Conservation (phyloP, 345 rosid species). For the Trapa incisa region DNA sequence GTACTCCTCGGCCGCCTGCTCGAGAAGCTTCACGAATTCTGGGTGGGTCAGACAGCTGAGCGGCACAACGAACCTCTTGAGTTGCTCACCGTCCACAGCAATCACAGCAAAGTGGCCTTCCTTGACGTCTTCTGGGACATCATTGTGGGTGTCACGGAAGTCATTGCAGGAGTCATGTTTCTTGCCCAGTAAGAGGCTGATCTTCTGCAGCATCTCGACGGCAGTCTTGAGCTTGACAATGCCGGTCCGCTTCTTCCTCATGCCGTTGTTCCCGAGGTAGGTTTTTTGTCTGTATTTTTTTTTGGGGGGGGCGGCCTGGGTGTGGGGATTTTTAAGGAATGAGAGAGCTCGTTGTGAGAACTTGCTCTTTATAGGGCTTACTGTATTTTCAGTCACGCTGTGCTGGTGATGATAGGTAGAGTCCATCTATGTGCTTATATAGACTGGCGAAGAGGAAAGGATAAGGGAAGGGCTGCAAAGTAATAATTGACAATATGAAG, state of each 20-base stretch:
- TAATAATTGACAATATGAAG: not conserved
- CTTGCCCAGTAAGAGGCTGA: slow-evolving; percentile 14
- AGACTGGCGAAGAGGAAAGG: not conserved
- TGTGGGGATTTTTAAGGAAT: no score
- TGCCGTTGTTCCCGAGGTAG: slow-evolving; percentile 1
- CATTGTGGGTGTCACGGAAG: not conserved
- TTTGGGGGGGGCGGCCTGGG: no score
- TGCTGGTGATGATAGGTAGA: not conserved
- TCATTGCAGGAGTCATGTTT: slow-evolving; percentile 11
- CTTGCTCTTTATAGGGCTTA: not conserved
- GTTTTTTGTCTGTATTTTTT: not conserved
- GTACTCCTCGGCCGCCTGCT: slow-evolving; percentile 41
- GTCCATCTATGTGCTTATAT: not conserved
- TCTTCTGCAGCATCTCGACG: slow-evolving; percentile 20
- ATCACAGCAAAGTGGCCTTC: slow-evolving; percentile 62
- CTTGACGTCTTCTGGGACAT: slow-evolving; percentile 54
- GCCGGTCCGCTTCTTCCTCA: slow-evolving; percentile 14
- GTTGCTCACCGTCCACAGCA: slow-evolving; percentile 36
- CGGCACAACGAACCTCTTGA: slow-evolving; percentile 43
- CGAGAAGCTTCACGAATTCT: slow-evolving; percentile 25
- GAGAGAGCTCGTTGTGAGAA: not conserved
- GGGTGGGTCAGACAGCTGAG: slow-evolving; percentile 39
- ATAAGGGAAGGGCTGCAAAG: not conserved
- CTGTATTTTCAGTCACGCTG: not conserved
- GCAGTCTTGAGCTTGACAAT: slow-evolving; percentile 21